Evolutionary conservation across 768 basidiomycete species (phyloP), one percentile per base, ranked within the genome.

Genomic region (Harrya chromipes): DNA sequence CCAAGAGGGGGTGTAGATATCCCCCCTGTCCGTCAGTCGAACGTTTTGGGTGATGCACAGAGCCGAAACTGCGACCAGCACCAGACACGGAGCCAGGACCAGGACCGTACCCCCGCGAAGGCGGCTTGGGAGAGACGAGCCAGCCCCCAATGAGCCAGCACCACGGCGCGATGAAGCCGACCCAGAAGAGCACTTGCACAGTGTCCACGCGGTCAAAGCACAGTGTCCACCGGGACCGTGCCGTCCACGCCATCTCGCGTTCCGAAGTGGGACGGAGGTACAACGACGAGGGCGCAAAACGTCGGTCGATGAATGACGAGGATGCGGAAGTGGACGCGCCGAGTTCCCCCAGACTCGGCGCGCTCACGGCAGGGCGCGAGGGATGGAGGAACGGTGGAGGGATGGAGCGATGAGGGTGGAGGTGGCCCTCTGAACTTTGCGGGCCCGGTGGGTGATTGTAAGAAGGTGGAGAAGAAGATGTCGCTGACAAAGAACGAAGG

Each of bases 71-170:
- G 16, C 16, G 33, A 16, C 33, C 16, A 5, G 6, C 2, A 33
- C 33, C 33, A 33, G 33, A 33, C 33, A 16, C 33, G 33, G 14
- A 33, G 6, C 14, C 31, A 13, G 31, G 14, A 14, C 52, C 19
- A 1, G 48, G 6, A 13, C 24, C 20, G 8, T 65, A 19, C 12
- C 13, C 41, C 3, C 54, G 72, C 61, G 50, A 17, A 4, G 40
- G 36, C 5, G 52, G 24, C 14, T 53, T 50, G 41, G 52, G 20
- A 2, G 58, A 8, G 47, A 82, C 70, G 49, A 85, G 77, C 87
- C 87, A 89, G 4, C 87, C 87, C 0, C 86, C 87, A 13, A 88
- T 73, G 39, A 89, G 74, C 87, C 87, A 89, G 45, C 87, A 76
- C 66, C 84, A 79, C 0, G 87, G 87, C 40, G 77, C 83, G 40